These are phyloP conservation scores for Tripidium arundinaceum DNA, from an alignment of 202 grass and related monocot genomes.

Conservation along the genomic window DNA sequence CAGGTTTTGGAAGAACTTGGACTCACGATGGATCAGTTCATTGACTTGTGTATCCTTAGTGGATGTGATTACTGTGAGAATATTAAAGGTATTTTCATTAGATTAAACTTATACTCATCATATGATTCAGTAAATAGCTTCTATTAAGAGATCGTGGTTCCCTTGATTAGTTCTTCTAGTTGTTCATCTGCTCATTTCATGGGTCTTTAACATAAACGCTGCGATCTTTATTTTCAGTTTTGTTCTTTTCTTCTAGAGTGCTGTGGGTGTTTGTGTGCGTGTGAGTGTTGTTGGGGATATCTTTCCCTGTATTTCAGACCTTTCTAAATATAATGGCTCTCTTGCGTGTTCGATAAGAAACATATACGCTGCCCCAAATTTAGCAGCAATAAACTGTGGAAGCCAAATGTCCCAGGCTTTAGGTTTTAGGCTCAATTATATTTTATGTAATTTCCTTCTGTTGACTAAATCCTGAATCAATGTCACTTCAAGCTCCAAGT, in stretches of 20 bases:
- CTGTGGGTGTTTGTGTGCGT: not conserved
- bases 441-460: conserved; percentile 1
- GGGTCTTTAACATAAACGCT: conserved; percentile 8
- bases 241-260: not conserved
- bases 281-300: not conserved
- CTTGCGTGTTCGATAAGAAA: not conserved
- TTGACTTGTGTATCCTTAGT: conserved; percentile 89
- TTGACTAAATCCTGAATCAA: conserved; percentile 12
- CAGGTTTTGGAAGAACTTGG: conserved; percentile 88
- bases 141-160: not conserved
- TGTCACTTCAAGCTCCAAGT: conserved; percentile 8
- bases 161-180: conserved; percentile 23
- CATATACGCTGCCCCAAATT: not conserved
- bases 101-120: not conserved
- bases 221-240: not conserved
- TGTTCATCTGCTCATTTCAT: conserved; percentile 19
- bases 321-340: not conserved
- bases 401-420: not conserved
- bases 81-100: conserved; percentile 67
- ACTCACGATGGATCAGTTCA: conserved; percentile 93
- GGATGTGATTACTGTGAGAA: conserved; percentile 96
- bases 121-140: conserved; percentile 11
- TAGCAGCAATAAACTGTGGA: conserved; percentile 9
- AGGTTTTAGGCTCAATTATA: conserved; percentile 12
- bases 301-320: not conserved